Evolutionary conservation across 2,329 filamentous ascomycete species (phyloP).

Genomic region (Fusarium redolens): DNA sequence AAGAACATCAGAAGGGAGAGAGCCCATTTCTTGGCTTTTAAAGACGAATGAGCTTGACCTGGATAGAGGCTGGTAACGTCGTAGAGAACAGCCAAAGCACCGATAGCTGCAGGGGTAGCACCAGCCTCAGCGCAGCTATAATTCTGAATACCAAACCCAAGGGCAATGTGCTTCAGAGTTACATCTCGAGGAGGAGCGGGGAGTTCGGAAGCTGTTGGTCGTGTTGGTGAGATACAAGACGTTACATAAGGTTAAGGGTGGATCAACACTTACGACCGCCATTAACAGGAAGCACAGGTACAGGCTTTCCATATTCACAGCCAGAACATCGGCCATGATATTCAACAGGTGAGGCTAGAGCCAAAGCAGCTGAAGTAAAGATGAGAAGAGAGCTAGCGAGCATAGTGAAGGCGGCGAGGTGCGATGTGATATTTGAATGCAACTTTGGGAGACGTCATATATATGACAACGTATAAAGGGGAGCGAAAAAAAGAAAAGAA

Average conservation of each 20-base stretch:
- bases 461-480: background rate
- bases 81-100: constrained; percentile 71
- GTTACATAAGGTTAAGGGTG: background rate
- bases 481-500: background rate
- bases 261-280: constrained; percentile 48
- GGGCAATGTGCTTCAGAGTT: constrained; percentile 63
- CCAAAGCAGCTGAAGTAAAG: constrained; percentile 49
- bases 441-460: background rate
- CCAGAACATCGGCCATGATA: constrained; percentile 24
- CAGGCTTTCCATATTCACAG: constrained; percentile 2
- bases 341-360: constrained; percentile 42
- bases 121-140: constrained; percentile 65
- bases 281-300: constrained; percentile 52
- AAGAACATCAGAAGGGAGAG: constrained; percentile 56
- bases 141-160: constrained; percentile 76
- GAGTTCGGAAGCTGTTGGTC: constrained; percentile 54
- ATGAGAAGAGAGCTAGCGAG: constrained; percentile 48
- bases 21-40: constrained; percentile 54
- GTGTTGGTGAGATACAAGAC: constrained; percentile 26
- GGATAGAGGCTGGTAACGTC: constrained; percentile 65
- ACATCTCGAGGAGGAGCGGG: constrained; percentile 52
- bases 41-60: constrained; percentile 51
- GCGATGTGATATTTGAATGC: background rate
- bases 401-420: constrained; percentile 39
- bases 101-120: constrained; percentile 54